phyloP scores from a whole-genome alignment of 306 rosid genomes.

The Prunus mongolica region DNA sequence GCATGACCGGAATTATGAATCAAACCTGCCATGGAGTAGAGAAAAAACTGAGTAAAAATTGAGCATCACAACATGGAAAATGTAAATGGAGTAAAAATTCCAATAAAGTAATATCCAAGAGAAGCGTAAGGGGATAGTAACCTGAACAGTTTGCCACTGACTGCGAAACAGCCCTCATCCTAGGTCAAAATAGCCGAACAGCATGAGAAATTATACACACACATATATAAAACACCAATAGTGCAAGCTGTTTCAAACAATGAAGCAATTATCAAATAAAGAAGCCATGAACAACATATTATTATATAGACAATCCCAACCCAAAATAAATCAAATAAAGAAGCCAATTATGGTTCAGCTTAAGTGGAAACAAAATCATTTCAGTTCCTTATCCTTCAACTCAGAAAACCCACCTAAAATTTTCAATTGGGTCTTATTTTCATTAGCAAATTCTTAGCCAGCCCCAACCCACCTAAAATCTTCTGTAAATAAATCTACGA shows the following conservation, averaged over 20 bases:
- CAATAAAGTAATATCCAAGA: background rate
- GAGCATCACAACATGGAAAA: background rate
- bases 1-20: constrained; percentile 29
- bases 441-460: background rate
- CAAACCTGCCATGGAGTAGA: constrained; percentile 27
- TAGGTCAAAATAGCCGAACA: background rate
- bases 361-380: background rate
- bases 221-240: background rate
- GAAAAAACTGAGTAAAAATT: background rate
- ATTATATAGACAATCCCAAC: no score
- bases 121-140: background rate
- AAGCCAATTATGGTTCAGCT: background rate
- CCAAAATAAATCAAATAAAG: background rate
- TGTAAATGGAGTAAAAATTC: background rate
- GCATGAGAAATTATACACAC: background rate
- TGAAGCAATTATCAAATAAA: background rate
- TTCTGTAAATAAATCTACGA: background rate
- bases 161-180: constrained; percentile 40
- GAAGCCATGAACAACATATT: background rate
- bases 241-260: background rate
- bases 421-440: background rate
- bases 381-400: background rate
- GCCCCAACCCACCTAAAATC: background rate
- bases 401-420: background rate
- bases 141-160: constrained; percentile 36